Conservation (phyloP, 208 protist genomes). For the Naegleria gruberi region DNA sequence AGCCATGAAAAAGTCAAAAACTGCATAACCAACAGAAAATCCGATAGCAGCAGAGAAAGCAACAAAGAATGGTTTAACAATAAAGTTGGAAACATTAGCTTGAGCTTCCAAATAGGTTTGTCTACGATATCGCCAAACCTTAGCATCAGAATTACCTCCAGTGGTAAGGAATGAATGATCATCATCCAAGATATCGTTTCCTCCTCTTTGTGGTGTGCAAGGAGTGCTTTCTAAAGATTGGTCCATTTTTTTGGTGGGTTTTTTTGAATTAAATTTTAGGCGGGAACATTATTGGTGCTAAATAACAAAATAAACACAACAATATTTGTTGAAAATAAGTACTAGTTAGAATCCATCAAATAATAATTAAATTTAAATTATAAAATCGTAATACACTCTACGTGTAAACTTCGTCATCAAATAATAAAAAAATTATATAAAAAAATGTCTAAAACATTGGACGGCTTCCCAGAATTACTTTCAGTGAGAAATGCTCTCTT, state of each 20-base stretch:
- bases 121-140: not conserved
- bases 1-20: not conserved
- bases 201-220: not conserved
- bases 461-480: not conserved
- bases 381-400: too few species aligned
- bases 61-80: not conserved
- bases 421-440: not conserved
- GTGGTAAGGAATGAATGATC: not conserved
- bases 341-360: too few species aligned
- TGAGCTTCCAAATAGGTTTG: not conserved
- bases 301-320: too few species aligned
- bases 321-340: too few species aligned
- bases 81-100: not conserved
- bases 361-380: too few species aligned
- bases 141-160: not conserved
- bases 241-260: too few species aligned
- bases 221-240: too few species aligned
- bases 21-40: not conserved
- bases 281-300: too few species aligned
- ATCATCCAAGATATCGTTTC: not conserved
- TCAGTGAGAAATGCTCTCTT: slow-evolving; percentile 59
- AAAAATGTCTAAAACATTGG: not conserved
- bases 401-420: too few species aligned
- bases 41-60: not conserved
- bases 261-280: too few species aligned